These are phyloP conservation scores for Lagenidium sp. DNA, from an alignment of 352 stramenopile species.

Conservation along the genomic window DNA sequence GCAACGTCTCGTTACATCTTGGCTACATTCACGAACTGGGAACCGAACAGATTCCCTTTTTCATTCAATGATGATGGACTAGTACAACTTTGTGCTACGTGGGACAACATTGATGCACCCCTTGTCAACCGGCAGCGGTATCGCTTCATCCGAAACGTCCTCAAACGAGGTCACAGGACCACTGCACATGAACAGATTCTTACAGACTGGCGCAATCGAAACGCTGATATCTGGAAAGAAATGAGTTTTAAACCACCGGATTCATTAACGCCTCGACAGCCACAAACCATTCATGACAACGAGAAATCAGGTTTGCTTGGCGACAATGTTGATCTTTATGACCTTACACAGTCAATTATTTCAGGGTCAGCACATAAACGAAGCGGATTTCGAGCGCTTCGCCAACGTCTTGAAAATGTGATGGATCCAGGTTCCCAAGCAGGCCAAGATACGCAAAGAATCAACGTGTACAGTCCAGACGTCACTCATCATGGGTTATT, in stretches of 20 bases:
- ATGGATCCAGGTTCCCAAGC: too few species aligned
- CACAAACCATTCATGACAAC: neutral
- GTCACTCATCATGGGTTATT: too few species aligned
- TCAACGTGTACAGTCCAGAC: too few species aligned
- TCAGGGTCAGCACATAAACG: neutral
- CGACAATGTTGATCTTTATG: neutral
- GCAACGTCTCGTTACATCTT: neutral
- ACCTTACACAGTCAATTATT: neutral
- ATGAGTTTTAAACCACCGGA: neutral
- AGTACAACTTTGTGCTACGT: neutral
- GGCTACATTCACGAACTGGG: conserved; percentile 1
- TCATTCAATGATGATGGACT: neutral
- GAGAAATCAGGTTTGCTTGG: neutral
- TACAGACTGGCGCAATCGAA: conserved; percentile 5
- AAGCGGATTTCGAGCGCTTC: neutral
- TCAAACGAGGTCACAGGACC: neutral
- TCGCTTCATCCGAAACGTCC: neutral
- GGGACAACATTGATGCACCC: conserved; percentile 1
- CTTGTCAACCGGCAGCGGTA: conserved; percentile 2
- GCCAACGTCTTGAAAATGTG: too few species aligned
- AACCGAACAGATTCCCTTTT: neutral
- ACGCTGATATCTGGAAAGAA: conserved; percentile 3
- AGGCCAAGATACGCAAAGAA: too few species aligned
- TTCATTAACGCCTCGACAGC: too few species aligned
- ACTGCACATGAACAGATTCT: neutral